phyloP scores from a whole-genome alignment of 1,139 yeast genomes.

The Trichomonascaceae sp. region DNA sequence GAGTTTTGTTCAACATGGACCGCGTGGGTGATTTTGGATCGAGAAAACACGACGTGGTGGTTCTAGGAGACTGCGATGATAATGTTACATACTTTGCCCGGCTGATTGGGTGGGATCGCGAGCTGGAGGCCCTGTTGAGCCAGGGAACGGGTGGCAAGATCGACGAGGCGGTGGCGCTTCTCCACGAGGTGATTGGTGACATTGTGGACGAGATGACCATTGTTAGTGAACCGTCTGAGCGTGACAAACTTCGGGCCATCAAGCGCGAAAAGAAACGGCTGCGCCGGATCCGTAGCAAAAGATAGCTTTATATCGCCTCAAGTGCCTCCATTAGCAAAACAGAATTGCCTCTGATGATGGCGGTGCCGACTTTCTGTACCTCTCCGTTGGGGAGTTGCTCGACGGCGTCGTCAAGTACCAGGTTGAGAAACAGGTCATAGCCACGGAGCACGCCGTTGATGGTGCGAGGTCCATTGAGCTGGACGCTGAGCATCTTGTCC shows the following conservation, averaged over 20 bases:
- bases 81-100: conserved; percentile 42
- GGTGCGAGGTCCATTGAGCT: conserved; percentile 61
- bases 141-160: neutral
- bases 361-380: conserved; percentile 40
- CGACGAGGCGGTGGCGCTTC: neutral
- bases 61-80: conserved; percentile 50
- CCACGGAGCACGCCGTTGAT: conserved; percentile 67
- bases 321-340: conserved; percentile 30
- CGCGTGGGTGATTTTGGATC: conserved; percentile 52
- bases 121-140: conserved; percentile 10
- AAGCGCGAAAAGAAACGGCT: neutral
- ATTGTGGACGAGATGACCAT: conserved; percentile 1
- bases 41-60: conserved; percentile 46
- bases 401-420: conserved; percentile 61
- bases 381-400: conserved; percentile 45
- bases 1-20: conserved; percentile 66
- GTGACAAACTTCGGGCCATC: neutral
- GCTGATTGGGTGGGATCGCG: conserved; percentile 52
- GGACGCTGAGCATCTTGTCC: conserved; percentile 60
- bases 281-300: neutral
- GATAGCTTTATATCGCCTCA: conserved; percentile 8
- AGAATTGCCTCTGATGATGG: conserved; percentile 33
- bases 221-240: neutral
- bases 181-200: neutral
- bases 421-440: conserved; percentile 63